Percentiles rank a stretch among this genome's conserved stretches.
Evolutionary conservation across 257 asterid genomes (phyloP).

Genomic region (Solanum arcanum): DNA sequence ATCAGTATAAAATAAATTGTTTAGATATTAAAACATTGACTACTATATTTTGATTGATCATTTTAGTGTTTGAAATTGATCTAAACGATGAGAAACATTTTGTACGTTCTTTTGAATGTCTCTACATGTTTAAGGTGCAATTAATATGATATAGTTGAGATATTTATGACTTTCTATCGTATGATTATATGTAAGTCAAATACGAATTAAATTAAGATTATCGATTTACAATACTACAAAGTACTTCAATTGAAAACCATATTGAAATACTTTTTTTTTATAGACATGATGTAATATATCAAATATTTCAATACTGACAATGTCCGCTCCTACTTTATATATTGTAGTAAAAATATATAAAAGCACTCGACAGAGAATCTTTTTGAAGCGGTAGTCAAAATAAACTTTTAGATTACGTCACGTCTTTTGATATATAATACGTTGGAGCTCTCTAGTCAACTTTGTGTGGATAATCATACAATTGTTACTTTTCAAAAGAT

Average conservation of each 20-base stretch:
- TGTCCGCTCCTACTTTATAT: not conserved
- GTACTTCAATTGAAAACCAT: too few species aligned
- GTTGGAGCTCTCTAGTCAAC: not conserved
- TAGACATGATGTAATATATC: too few species aligned
- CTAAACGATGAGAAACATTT: not conserved
- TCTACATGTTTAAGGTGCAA: not conserved
- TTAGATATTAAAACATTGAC: not conserved
- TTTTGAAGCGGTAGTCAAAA: not conserved
- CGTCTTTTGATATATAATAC: not conserved
- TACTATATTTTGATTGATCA: too few species aligned
- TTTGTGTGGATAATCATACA: not conserved
- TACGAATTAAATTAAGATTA: too few species aligned
- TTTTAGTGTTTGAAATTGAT: not conserved
- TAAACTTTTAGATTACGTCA: not conserved
- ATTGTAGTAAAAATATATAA: not conserved
- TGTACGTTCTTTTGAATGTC: too few species aligned
- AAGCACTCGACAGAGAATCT: not conserved
- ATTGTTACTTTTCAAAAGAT: not conserved
- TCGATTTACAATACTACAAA: too few species aligned
- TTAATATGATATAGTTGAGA: not conserved
- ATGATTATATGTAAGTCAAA: too few species aligned
- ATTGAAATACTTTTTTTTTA: too few species aligned
- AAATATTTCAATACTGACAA: too few species aligned
- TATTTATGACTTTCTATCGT: too few species aligned
- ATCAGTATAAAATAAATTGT: too few species aligned